phyloP scores from a whole-genome alignment of 164 flowering plant genomes.

The Santalum album region DNA sequence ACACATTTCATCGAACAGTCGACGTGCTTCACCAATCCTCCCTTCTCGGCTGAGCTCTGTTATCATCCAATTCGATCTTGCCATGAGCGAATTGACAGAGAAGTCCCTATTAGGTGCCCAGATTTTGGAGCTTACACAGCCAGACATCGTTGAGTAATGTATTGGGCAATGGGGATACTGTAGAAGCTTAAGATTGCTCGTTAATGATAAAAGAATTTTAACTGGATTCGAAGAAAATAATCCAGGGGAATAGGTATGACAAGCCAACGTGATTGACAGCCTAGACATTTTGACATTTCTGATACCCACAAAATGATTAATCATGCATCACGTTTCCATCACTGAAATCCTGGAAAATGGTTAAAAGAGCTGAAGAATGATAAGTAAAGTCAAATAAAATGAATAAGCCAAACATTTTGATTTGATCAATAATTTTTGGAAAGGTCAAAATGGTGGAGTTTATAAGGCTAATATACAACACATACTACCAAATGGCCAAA shows the following conservation, averaged over 20 bases:
- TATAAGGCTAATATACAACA: too few relatives aligned
- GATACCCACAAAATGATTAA: background rate
- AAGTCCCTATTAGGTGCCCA: background rate
- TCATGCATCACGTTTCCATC: background rate
- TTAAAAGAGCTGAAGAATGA: too few relatives aligned
- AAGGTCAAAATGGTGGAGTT: too few relatives aligned
- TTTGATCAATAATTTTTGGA: too few relatives aligned
- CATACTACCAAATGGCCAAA: too few relatives aligned
- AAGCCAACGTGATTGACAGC: background rate
- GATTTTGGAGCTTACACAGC: background rate
- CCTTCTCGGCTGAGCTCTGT: background rate
- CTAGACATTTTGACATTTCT: background rate
- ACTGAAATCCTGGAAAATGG: too few relatives aligned
- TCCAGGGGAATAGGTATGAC: background rate
- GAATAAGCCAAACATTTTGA: too few relatives aligned
- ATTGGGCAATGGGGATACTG: background rate
- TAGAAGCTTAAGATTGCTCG: background rate
- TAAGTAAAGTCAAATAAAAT: too few relatives aligned
- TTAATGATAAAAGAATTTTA: background rate
- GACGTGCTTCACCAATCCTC: conserved; percentile 1
- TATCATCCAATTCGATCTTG: background rate
- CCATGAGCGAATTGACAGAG: background rate
- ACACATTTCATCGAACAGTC: background rate
- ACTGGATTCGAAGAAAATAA: background rate
- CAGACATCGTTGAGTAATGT: background rate